These are phyloP conservation scores for Fusarium scirpi DNA, from an alignment of 2,329 filamentous ascomycete genomes.

Conservation along the genomic window DNA sequence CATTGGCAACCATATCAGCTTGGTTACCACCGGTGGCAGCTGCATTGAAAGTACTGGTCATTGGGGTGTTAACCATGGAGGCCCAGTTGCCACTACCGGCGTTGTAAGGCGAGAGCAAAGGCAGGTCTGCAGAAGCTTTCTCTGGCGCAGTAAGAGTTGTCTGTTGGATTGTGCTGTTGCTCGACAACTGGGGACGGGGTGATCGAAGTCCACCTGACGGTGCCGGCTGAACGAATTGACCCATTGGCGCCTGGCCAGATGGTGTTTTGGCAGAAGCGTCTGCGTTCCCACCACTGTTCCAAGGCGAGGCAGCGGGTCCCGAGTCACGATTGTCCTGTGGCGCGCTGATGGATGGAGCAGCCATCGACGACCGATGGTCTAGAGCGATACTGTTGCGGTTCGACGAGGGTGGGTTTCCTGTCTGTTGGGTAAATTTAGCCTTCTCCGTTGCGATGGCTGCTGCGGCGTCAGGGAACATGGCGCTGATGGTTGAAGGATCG, in stretches of 20 bases:
- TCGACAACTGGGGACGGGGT: constrained; percentile 76
- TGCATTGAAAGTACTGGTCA: constrained; percentile 85
- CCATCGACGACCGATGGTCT: constrained; percentile 80
- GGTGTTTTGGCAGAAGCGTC: constrained; percentile 75
- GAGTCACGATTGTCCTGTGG: constrained; percentile 54
- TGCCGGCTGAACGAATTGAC: constrained; percentile 89
- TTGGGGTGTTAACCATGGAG: constrained; percentile 97
- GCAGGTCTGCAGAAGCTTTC: constrained; percentile 76
- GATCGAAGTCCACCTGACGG: constrained; percentile 81
- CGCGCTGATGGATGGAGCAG: constrained; percentile 79
- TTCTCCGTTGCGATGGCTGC: constrained; percentile 99
- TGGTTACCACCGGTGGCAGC: constrained; percentile 70
- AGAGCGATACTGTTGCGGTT: constrained; percentile 91
- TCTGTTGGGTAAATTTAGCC: constrained; percentile 96
- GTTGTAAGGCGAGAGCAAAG: constrained; percentile 86
- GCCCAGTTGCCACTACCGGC: constrained; percentile 93
- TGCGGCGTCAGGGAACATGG: constrained; percentile 98
- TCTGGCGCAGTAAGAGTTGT: constrained; percentile 82
- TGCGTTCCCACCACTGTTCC: constrained; percentile 69
- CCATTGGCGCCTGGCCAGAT: constrained; percentile 86
- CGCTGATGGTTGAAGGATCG: constrained; percentile 92
- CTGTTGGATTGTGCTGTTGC: constrained; percentile 80
- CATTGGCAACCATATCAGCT: constrained; percentile 98
- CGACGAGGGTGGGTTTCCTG: constrained; percentile 87
- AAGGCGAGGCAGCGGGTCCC: constrained; percentile 71